Base-by-base conservation (phyloP, 129 eudicot species). In the Dittrichia graveolens region DNA sequence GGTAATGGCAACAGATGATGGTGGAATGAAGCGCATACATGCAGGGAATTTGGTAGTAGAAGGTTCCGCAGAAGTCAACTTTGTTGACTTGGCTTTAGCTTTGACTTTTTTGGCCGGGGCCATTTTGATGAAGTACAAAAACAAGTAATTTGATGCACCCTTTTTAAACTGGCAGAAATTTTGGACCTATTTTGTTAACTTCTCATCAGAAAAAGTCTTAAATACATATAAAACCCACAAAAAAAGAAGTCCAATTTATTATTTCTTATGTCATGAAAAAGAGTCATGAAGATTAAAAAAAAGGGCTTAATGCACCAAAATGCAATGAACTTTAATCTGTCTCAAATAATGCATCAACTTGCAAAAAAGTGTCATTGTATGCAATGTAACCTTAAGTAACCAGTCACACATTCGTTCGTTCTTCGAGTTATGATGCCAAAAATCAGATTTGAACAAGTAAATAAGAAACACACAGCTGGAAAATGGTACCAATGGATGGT, bases 1-100 rank as follows among this genome's bases (percentile, higher is more conserved):
- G 67, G 87, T 87, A 71, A 93, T 83, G 49, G 98, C 87, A 11
- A 93, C 98, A 52, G 95, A 89, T 42, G 92, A 82, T 0, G 98
- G 96, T 34, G 91, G 83, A 8, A 83, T 48, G 42, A 75, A 77
- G 54, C 96, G 92, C 34, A 93, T 65, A 62, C 98, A 93, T 24
- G 83, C 85, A 14, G 98, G 95, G 67, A 73, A 87, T 58, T 86
- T 83, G 66, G 71, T 46, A 42, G 61, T 47, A 4, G 74, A n/a
- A 11, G 87, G 39, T 3, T 71, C 41, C 16, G 79, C 8, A 16
- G 82, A 71, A 12, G 85, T 79, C 42, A 85, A 55, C 61, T 83
- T 95, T 39, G 70, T 46, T 67, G 88, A 73, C 75, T 72, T 76
- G 19, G 67, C 76, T 80, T 83, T 89, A 37, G 84, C 66, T 82